Base-by-base conservation (phyloP, 1,284 basidiomycete species). In the Trametes versicolor region DNA sequence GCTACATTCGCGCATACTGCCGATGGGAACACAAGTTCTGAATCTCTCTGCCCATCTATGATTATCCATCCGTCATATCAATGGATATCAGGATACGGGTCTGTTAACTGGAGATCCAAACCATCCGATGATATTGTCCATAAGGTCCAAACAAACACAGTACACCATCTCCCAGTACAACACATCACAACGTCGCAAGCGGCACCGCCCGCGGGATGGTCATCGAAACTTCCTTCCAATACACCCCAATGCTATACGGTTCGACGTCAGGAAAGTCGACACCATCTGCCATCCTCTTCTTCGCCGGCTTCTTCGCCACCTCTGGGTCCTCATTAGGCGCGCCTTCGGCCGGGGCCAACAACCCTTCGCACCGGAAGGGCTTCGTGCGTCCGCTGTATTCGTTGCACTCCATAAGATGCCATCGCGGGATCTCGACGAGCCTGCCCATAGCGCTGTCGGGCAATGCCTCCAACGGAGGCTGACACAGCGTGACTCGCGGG, bases 181-280 rank as follows among this genome's bases (percentile, higher is more conserved):
- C 19, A 36, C 19, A 19, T 51, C 39, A 69, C 8, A 69, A 29
- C 0, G 54, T 60, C 0, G 68, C 65, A 1, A 69, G 56, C n/a
- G 65, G 68, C 7, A 65, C 59, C 7, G 68, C 63, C 41, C 63
- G 65, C 15, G 68, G 65, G 2, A 70, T 47, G 13, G 58, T 63
- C 17, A 70, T 47, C 15, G 60, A 51, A 19, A 67, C 19, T 9
- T 70, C 62, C 25, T 50, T 65, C 68, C 65, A 70, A 39, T 67
- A 62, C 13, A 70, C 43, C 13, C 68, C 68, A 7, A 67, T 39
- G 32, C 59, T 64, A 25, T 70, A 70, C 12, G 68, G 64, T 10
- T 67, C 66, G 8, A 70, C 62, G 19, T 63, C 66, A 37, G 68
- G 66, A 37, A 70, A 70, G 12, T 47, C 66, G 34, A 64, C 41